Percentiles rank a stretch among this genome's conserved stretches.
Evolutionary conservation across 164 flowering plant genomes (phyloP).

Genomic region (Pachysandra terminalis): DNA sequence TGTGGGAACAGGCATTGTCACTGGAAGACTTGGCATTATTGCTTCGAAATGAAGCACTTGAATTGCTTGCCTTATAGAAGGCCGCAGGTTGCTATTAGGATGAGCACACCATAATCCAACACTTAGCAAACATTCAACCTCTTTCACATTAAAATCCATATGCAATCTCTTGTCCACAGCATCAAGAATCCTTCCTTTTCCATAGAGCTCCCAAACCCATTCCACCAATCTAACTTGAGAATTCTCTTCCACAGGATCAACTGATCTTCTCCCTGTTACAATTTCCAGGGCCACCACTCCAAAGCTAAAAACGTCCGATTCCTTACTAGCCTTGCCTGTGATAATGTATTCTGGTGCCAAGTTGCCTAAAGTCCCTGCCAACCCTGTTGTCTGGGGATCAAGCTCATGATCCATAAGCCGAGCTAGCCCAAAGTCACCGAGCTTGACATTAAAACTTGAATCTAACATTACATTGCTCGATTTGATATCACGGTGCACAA

Average conservation of each 20-base stretch:
- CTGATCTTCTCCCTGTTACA: constrained; percentile 31
- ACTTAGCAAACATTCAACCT: constrained; percentile 24
- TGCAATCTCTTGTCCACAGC: constrained; percentile 17
- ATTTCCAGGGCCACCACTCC: constrained; percentile 46
- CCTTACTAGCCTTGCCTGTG: constrained; percentile 43
- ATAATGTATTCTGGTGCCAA: constrained; percentile 39
- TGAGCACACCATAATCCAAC: constrained; percentile 44
- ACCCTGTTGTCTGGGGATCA: constrained; percentile 29
- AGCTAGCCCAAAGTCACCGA: constrained; percentile 36
- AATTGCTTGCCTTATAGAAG: constrained; percentile 27
- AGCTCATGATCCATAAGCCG: constrained; percentile 35
- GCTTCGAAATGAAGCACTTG: constrained; percentile 17
- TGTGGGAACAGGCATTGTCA: neutral
- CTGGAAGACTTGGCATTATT: constrained; percentile 12
- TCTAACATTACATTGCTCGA: constrained; percentile 47
- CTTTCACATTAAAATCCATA: constrained; percentile 17
- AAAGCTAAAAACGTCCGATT: constrained; percentile 48
- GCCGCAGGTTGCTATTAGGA: constrained; percentile 22
- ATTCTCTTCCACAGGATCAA: constrained; percentile 4
- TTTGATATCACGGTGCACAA: constrained; percentile 49
- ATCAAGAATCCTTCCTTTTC: constrained; percentile 21
- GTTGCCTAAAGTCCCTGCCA: constrained; percentile 41
- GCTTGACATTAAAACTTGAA: constrained; percentile 36
- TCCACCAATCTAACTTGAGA: constrained; percentile 21
- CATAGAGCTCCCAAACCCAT: constrained; percentile 49